Percentiles rank a stretch among this genome's conserved stretches.
These are phyloP conservation scores for Paramecium tetraurelia DNA, from an alignment of 73 alveolate species.

Conservation along the genomic window DNA sequence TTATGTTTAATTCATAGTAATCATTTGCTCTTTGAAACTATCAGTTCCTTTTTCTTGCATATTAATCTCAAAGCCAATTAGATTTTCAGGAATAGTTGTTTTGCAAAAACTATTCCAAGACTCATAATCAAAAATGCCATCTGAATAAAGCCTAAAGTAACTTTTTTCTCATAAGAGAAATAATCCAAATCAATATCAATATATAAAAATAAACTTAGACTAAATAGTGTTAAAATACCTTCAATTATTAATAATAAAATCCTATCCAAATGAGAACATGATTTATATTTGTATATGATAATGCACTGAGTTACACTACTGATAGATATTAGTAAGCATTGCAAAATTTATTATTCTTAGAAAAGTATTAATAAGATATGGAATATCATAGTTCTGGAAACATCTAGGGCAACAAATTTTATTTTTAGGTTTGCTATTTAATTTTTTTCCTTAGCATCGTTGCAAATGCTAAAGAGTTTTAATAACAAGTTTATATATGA, in stretches of 20 bases:
- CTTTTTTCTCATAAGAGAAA: not conserved
- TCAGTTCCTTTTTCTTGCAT: not conserved
- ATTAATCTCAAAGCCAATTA: too few relatives aligned
- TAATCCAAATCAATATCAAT: not conserved
- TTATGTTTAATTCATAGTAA: not conserved
- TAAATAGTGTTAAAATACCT: not conserved
- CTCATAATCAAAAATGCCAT: not conserved
- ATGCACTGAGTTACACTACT: not conserved
- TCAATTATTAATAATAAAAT: not conserved
- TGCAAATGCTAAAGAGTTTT: not conserved
- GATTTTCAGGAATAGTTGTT: too few relatives aligned
- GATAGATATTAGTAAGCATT: not conserved
- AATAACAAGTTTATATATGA: too few relatives aligned
- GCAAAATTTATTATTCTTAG: not conserved
- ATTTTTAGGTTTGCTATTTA: not conserved
- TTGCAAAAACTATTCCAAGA: not conserved
- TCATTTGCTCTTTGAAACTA: not conserved
- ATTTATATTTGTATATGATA: not conserved
- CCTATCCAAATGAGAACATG: not conserved
- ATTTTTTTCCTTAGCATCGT: not conserved
- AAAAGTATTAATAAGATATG: not conserved
- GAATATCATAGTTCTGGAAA: not conserved
- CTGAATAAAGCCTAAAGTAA: not conserved
- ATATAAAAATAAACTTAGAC: not conserved
- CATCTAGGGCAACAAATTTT: not conserved